Base-by-base conservation (phyloP, 768 basidiomycete genomes). In the Xerocomus spinulosus region DNA sequence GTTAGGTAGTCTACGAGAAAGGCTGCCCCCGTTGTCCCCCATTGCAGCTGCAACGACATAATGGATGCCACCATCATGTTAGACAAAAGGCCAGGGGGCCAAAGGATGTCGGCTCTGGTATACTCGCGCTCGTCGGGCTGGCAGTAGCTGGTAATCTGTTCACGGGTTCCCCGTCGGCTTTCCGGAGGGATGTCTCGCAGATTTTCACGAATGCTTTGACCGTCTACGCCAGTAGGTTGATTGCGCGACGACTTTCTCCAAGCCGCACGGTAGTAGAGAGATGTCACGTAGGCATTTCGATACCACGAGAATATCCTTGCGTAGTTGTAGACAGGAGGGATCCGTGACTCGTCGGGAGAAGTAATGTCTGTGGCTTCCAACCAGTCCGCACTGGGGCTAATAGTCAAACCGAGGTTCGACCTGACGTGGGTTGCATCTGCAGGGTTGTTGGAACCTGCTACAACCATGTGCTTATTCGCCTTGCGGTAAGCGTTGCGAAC, bases 31-130 rank as follows among this genome's bases (percentile, higher is more conserved):
- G 61, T 59, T 6, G 69, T 67, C 0, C 54, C 61, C 70, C 66
- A 71, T 44, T 71, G 69, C 17, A 71, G 23, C 9, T 46, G 48
- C 18, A 71, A 29, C 8, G 67, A 46, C 34, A 64, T 55, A 9
- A 61, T 1, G 2, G 68, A 65, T n/a, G 69, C 68, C 10, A 66
- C 29, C 14, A 59, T 8, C 46, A 69, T 61, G 29, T 69, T 57
- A 12, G 25, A 44, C n/a, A 63, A 25, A 2, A 62, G 38, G 1
- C 57, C 58, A 1, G 42, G 56, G n/a, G 59, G 62, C 65, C 62
- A 61, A 25, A 56, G 41, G 48, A 46, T 20, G 3, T 25, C 7
- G 0, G 29, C 14, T 5, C 24, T 14, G 3, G 42, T 23, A 33
- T 20, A 28, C 24, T 53, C 44, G n/a, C 15, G 48, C 24, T 25